Base-by-base conservation (phyloP, 208 protist species). In the Plasmodiophora brassicae region DNA sequence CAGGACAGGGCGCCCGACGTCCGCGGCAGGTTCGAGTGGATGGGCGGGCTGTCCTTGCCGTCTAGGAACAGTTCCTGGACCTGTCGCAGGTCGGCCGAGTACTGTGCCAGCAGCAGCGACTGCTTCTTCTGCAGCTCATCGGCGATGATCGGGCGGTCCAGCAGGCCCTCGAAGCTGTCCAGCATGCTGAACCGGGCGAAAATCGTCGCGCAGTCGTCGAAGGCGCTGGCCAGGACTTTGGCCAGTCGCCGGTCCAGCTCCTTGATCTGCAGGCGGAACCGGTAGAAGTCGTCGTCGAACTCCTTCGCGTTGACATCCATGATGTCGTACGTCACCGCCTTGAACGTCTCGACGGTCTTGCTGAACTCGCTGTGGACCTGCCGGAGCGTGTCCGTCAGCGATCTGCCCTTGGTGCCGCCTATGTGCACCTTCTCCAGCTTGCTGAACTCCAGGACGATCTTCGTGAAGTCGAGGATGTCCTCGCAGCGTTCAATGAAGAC, bases 401-500 rank as follows among this genome's bases (percentile, higher is more conserved):
- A 83, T 88, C 95, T 92, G n/a, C 96, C 97, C 84, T 97, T 96
- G 0, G 96, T 96, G 46, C 96, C 96, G 41, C 97, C 97, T 87
- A 98, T 96, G 45, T 90, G 88, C 32, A 91, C 84, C 25, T 50
- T 41, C 86, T 98, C 96, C 92, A 98, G 96, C 92, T 97, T 97
- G 89, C 95, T 93, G 92, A 98, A 98, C 43, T 97, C 91, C 8
- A 96, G 91, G n/a, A 95, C 94, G 20, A 85, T 88, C 22, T 54
- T 88, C 44, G 45, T 71, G 28, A 97, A 91, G 88, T 98, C 96
- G 57, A 98, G 92, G 20, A 98, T 89, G 91, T 98, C 96, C 93
- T 97, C 95, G 91, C 95, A 97, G 71, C 97, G 95, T 91, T 98
- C 97, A 32, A 98, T 90, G 92, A 98, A 98, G 0, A 93, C 91